Conservation (phyloP, 2,329 filamentous ascomycete species). For the Tolypocladium pustulatum region DNA sequence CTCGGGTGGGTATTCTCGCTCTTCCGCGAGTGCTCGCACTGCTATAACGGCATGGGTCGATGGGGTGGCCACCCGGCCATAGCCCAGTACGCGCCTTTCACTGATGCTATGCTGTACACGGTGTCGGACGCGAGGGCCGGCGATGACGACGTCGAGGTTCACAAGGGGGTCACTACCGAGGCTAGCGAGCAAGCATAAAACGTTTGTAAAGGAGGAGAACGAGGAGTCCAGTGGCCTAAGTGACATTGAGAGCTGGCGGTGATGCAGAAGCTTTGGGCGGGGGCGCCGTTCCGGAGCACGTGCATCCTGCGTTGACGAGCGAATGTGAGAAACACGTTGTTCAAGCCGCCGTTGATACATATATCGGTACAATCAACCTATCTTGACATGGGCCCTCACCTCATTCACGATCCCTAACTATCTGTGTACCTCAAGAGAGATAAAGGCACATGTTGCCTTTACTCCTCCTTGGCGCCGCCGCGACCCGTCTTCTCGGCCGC, state of each 20-base stretch:
- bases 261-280: neutral
- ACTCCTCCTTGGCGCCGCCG: conserved; percentile 64
- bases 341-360: neutral
- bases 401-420: neutral
- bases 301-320: neutral
- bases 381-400: neutral
- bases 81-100: neutral
- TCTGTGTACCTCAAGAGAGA: too few relatives aligned
- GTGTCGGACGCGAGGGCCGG: neutral
- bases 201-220: neutral
- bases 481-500: conserved; percentile 65
- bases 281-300: neutral
- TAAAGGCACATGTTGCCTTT: conserved; percentile 13
- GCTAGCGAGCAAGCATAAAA: neutral
- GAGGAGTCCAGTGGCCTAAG: neutral
- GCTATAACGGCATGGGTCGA: neutral
- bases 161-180: neutral
- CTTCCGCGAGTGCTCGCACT: neutral
- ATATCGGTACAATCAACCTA: neutral
- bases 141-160: neutral
- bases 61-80: neutral
- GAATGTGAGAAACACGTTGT: too few relatives aligned
- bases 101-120: neutral
- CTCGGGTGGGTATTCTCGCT: neutral
- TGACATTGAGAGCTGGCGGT: neutral